phyloP scores from a whole-genome alignment of 2,329 filamentous ascomycete species.

The Massarina eburnea region DNA sequence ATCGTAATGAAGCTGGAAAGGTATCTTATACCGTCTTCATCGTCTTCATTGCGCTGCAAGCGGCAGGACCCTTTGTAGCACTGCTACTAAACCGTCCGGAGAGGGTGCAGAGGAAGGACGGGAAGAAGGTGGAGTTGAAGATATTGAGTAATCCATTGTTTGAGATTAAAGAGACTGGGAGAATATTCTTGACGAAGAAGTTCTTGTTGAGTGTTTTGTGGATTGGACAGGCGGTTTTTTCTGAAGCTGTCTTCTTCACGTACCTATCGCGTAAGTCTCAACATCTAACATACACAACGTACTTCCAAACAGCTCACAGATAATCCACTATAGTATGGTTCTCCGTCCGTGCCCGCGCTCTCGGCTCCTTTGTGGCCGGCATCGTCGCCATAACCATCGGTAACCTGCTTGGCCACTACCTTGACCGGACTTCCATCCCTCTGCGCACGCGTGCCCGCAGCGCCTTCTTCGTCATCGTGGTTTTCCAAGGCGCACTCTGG shows the following conservation, averaged over 20 bases:
- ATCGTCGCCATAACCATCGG: slow-evolving; percentile 66
- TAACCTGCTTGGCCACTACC: slow-evolving; percentile 66
- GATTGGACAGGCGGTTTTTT: slow-evolving; percentile 71
- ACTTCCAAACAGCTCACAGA: slow-evolving; percentile 3
- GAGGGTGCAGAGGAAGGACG: slow-evolving; percentile 66
- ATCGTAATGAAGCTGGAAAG: slow-evolving; percentile 60
- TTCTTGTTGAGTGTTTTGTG: slow-evolving; percentile 68
- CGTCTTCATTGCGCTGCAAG: slow-evolving; percentile 71
- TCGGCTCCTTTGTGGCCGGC: slow-evolving; percentile 71
- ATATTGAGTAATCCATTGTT: slow-evolving; percentile 59
- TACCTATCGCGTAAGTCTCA: slow-evolving; percentile 55
- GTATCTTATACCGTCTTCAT: slow-evolving; percentile 71
- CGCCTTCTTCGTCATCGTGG: slow-evolving; percentile 57
- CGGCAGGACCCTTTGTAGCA: slow-evolving; percentile 64
- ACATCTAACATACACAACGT: neutral
- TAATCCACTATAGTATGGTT: slow-evolving; percentile 60
- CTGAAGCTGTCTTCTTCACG: slow-evolving; percentile 73
- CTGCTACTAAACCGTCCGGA: slow-evolving; percentile 63
- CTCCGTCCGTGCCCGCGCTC: slow-evolving; percentile 66
- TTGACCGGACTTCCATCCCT: slow-evolving; percentile 60
- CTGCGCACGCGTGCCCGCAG: slow-evolving; percentile 58
- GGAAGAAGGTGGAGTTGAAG: slow-evolving; percentile 60
- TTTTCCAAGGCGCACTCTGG: slow-evolving; percentile 70
- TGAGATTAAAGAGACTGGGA: slow-evolving; percentile 63
- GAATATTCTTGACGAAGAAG: slow-evolving; percentile 60